Conservation (phyloP, 345 rosid genomes). For the Euphorbia tirucalli region DNA sequence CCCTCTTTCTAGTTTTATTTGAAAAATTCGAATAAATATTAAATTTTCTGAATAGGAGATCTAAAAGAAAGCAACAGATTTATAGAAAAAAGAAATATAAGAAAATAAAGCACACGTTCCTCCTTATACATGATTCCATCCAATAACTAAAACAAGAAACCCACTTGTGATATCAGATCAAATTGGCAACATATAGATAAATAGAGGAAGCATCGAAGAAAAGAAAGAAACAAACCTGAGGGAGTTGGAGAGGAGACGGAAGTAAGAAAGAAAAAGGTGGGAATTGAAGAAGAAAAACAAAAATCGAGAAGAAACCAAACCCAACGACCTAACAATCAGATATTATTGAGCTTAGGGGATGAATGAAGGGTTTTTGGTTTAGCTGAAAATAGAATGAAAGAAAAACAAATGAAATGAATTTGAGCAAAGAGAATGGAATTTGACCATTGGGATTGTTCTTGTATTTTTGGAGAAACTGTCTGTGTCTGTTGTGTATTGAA, state of each 20-base stretch:
- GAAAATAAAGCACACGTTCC: background rate
- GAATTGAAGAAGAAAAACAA: background rate
- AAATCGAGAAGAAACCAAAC: background rate
- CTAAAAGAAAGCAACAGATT: background rate
- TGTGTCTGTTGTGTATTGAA: background rate
- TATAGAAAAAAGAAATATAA: background rate
- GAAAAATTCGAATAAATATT: background rate
- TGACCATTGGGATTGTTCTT: background rate
- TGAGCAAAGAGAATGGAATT: background rate
- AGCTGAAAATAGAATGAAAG: background rate
- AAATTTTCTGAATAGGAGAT: background rate
- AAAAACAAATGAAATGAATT: background rate
- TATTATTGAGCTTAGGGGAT: background rate
- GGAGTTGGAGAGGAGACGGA: background rate
- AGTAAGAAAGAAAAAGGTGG: background rate
- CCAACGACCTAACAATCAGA: background rate
- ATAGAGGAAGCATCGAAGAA: background rate
- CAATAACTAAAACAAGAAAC: conserved; percentile 1
- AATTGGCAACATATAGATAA: background rate
- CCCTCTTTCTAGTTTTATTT: background rate
- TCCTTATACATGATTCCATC: background rate
- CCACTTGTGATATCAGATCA: conserved; percentile 1
- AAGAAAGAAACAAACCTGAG: conserved; percentile 3
- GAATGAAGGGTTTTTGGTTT: background rate
- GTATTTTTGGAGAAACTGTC: background rate